phyloP scores from a whole-genome alignment of 2,329 filamentous ascomycete species.

The Fusarium mundagurra region DNA sequence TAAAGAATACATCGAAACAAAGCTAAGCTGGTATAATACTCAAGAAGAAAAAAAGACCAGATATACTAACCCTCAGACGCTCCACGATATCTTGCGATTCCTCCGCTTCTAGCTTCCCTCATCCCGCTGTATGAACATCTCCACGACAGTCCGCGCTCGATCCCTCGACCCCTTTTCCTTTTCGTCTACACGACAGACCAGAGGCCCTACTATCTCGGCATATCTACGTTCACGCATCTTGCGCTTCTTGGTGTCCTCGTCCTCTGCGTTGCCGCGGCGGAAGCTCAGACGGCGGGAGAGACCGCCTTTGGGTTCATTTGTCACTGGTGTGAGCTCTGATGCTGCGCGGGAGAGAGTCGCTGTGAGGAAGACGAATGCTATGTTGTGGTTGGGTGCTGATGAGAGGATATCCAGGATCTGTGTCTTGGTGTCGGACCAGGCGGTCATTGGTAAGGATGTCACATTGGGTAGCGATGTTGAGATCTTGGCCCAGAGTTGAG shows the following conservation, averaged over 20 bases:
- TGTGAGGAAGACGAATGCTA: slow-evolving; percentile 88
- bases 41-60: slow-evolving; percentile 8
- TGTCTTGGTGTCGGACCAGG: slow-evolving; percentile 56
- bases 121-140: slow-evolving; percentile 67
- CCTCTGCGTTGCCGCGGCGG: slow-evolving; percentile 46
- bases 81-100: slow-evolving; percentile 25
- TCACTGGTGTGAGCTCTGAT: slow-evolving; percentile 57
- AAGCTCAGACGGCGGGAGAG: slow-evolving; percentile 60
- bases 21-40: slow-evolving; percentile 19
- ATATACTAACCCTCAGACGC: slow-evolving; percentile 32
- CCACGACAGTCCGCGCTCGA: slow-evolving; percentile 72
- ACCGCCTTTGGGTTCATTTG: slow-evolving; percentile 44
- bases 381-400: slow-evolving; percentile 79
- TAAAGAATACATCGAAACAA: slow-evolving; percentile 14
- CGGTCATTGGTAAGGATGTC: slow-evolving; percentile 35
- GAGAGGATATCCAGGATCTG: slow-evolving; percentile 78
- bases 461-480: slow-evolving; percentile 64
- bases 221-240: slow-evolving; percentile 69
- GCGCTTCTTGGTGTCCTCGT: slow-evolving; percentile 54
- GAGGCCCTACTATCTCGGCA: slow-evolving; percentile 71
- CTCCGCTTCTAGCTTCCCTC: slow-evolving; percentile 45
- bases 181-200: slow-evolving; percentile 66
- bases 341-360: slow-evolving; percentile 73
- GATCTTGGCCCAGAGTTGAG: slow-evolving; percentile 74
- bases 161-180: slow-evolving; percentile 71